A percentile compares a stretch with the other conserved stretches of the same genome.
These are phyloP conservation scores for Osmozyma mogii DNA, from an alignment of 805 yeast species.

Conservation along the genomic window DNA sequence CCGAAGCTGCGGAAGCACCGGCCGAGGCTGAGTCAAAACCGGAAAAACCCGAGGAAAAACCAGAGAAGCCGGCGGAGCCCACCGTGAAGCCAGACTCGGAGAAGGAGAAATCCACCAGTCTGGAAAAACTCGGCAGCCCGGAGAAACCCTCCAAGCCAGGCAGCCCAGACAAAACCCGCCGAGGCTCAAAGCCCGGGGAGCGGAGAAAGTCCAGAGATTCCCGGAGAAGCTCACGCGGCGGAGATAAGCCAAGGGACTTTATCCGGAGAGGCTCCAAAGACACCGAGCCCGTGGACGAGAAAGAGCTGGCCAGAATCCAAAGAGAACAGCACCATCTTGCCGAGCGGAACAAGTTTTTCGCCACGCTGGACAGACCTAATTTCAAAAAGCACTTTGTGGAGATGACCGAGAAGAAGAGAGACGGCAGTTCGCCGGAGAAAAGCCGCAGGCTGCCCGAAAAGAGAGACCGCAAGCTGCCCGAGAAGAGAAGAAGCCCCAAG, in stretches of 20 bases:
- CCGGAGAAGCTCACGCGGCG: background rate
- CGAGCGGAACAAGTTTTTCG: slow-evolving; percentile 2
- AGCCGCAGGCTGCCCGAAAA: slow-evolving; percentile 1
- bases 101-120: background rate
- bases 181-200: background rate
- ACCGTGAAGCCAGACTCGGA: slow-evolving; percentile 2
- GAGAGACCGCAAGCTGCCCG: slow-evolving; percentile 1
- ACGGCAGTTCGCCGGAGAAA: background rate
- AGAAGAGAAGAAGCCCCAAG: background rate
- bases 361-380: slow-evolving; percentile 18
- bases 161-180: background rate
- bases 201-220: background rate
- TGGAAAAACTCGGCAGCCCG: too few species aligned
- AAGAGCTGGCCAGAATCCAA: background rate
- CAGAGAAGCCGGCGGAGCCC: background rate
- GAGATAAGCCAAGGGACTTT: background rate
- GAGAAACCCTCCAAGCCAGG: too few species aligned
- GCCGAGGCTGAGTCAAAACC: background rate
- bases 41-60: background rate
- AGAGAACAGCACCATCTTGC: background rate
- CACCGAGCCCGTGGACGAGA: background rate
- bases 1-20: background rate
- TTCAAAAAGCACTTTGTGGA: slow-evolving; percentile 26
- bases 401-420: slow-evolving; percentile 7
- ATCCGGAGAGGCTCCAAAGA: background rate